Evolutionary conservation across 2,329 filamentous ascomycete species (phyloP), one percentile per base, ranked within the genome.

Genomic region (Harringtonia lauricola): DNA sequence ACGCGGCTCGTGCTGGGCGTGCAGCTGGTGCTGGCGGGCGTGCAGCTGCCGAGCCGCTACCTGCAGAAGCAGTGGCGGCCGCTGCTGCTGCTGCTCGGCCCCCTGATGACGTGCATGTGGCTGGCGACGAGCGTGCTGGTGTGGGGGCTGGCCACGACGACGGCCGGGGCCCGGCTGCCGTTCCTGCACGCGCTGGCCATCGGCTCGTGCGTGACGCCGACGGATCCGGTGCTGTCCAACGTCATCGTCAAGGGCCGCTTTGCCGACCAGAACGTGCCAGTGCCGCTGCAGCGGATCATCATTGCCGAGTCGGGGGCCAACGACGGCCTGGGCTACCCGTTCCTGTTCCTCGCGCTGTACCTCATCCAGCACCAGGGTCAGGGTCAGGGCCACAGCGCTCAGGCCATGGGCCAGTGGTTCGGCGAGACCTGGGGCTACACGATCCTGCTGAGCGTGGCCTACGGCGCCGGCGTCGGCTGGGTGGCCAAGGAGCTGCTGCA

Each of bases 61-160:
- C 68, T 95, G 19, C 66, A 74, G 58, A 78, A 68, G 51, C 79
- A 95, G 77, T 89, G 85, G 83, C 84, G 77, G 55, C 75, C 83
- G 10, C 65, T 95, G 18, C 62, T 75, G 1, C 63, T 90, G 12
- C 72, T 95, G 17, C 73, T 95, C 8, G 87, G 87, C 0, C 89
- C 87, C 1, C 79, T 84, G 34, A 94, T 95, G 88, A 76, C 76
- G 2, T 65, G 68, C 48, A 95, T 95, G 88, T 95, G 89, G 89
- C 53, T 94, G 10, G 65, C 71, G 19, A 92, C 84, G n/a, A 85
- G 82, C 52, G 64, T 92, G 2, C 60, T 95, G 3, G 68, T 95
- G 36, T 95, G 81, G 79, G 83, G 63, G 0, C 62, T 95, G 48
- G 77, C 89, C 2, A 29, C 45, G 24, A 85, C 86, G 0, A n/a